These are phyloP conservation scores for Acanthamoeba castellanii DNA, from an alignment of 208 protist genomes.

Conservation along the genomic window DNA sequence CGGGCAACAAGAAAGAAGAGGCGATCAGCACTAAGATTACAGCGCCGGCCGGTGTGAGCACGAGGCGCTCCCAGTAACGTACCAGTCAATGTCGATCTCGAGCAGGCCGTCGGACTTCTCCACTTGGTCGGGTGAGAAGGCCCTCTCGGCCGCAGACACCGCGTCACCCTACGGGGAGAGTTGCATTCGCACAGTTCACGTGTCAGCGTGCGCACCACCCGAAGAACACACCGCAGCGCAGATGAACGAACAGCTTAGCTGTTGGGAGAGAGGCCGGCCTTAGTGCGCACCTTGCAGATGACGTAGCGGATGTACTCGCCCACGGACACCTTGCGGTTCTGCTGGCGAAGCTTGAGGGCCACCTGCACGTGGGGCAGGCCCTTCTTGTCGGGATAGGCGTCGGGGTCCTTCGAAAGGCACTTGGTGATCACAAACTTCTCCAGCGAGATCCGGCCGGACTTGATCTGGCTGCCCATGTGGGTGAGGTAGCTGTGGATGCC, in stretches of 20 bases:
- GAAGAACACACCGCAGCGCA: background rate
- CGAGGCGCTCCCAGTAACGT: background rate
- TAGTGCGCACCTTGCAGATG: constrained; percentile 47
- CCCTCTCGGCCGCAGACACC: constrained; percentile 47
- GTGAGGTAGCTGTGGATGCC: constrained; percentile 95
- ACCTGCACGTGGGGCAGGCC: constrained; percentile 65
- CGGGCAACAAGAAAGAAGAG: background rate
- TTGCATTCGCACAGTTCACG: no score
- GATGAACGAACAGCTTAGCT: no score
- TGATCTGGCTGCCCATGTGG: constrained; percentile 85
- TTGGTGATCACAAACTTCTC: constrained; percentile 98
- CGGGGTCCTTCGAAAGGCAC: constrained; percentile 90
- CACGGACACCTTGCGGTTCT: constrained; percentile 63
- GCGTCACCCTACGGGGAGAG: background rate
- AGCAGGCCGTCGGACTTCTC: constrained; percentile 53
- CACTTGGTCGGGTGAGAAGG: constrained; percentile 64
- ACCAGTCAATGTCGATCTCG: constrained; percentile 70
- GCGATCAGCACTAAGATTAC: background rate
- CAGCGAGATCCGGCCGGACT: constrained; percentile 89
- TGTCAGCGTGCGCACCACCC: background rate
- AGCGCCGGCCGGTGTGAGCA: no score
- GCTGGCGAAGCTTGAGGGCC: constrained; percentile 33
- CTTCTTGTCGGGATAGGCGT: constrained; percentile 67
- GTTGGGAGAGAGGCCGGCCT: background rate
- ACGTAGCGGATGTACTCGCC: constrained; percentile 73